Evolutionary conservation across 1,284 basidiomycete genomes (phyloP).

Genomic region (Apiotrichum gracile): DNA sequence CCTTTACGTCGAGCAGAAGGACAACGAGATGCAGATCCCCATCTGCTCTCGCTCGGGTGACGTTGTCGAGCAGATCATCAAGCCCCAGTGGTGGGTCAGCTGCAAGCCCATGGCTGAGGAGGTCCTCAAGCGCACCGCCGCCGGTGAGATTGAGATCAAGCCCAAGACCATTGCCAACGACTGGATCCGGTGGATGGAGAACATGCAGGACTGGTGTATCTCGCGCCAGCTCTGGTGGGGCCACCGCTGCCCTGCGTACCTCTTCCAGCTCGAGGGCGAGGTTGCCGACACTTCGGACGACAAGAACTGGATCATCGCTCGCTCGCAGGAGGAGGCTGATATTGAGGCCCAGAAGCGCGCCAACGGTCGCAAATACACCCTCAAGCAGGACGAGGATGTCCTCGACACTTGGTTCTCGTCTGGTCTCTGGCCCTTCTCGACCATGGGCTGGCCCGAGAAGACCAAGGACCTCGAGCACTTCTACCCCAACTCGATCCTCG

Average conservation of each 20-base stretch:
- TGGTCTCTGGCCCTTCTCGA: constrained; percentile 96
- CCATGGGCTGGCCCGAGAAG: constrained; percentile 92
- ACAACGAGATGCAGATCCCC: constrained; percentile 93
- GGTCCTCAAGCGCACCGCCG: constrained; percentile 80
- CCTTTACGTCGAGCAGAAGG: constrained; percentile 84
- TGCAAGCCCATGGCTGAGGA: constrained; percentile 89
- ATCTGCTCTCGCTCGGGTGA: constrained; percentile 92
- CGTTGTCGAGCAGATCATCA: constrained; percentile 89
- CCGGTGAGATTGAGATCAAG: constrained; percentile 74
- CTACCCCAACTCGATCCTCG: constrained; percentile 84
- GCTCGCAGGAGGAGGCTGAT: constrained; percentile 71
- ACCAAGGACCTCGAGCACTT: constrained; percentile 63
- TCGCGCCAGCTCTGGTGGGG: constrained; percentile 99
- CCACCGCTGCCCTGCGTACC: constrained; percentile 92
- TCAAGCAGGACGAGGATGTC: constrained; percentile 95
- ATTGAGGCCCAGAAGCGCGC: constrained; percentile 71
- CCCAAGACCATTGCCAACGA: constrained; percentile 86
- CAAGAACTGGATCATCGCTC: constrained; percentile 86
- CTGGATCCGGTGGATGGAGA: constrained; percentile 95
- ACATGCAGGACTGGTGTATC: constrained; percentile 98
- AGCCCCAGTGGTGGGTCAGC: constrained; percentile 99
- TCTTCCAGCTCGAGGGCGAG: constrained; percentile 77
- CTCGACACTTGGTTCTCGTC: constrained; percentile 99
- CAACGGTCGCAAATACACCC: constrained; percentile 61
- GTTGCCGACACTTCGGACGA: constrained; percentile 57